Base-by-base conservation (phyloP, 768 basidiomycete genomes). In the Phlebiopsis gigantea region DNA sequence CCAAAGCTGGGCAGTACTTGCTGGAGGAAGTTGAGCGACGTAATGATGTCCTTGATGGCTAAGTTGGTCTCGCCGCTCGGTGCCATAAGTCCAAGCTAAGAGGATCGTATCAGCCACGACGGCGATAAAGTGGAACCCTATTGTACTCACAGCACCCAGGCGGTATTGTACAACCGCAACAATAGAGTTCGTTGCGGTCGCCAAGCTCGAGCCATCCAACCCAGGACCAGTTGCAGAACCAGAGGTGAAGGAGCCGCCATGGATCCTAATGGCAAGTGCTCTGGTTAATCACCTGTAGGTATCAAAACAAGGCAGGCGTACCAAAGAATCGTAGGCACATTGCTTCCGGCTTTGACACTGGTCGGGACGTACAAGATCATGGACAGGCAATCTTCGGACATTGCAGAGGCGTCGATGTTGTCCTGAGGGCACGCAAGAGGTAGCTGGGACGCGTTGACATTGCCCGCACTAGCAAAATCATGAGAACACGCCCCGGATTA, bases 121-220 rank as follows among this genome's bases (percentile, higher is more conserved):
- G 19, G 12, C 46, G 26, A 55, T 17, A 4, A 17, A 42, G 10
- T 31, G 14, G 19, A n/a, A n/a, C 2, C 3, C 29, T 29, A 56
- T 43, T 22, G 30, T 48, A 74, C 85, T 61, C 67, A 90, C 83
- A 57, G 81, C 81, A 45, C 88, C 91, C n/a, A 90, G 77, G 50
- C 93, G 83, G 65, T 94, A 93, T 67, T 94, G 92, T 25, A 92
- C 74, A 15, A 90, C 84, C 7, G 84, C 85, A 17, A 94, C 89
- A 55, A 94, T 85, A 5, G 90, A 85, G 46, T 82, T 77, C 5
- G 87, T 87, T 1, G 81, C 79, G 24, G 77, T 65, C 0, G 91
- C 90, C 15, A 94, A 79, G 4, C 77, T 80, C 6, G 88, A 86
- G 1, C 90, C 92, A 68, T 93, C 88, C 10, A 96, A 72, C 28